Evolutionary conservation across 2,329 filamentous ascomycete genomes (phyloP).

Genomic region (Cryphonectria parasitica): DNA sequence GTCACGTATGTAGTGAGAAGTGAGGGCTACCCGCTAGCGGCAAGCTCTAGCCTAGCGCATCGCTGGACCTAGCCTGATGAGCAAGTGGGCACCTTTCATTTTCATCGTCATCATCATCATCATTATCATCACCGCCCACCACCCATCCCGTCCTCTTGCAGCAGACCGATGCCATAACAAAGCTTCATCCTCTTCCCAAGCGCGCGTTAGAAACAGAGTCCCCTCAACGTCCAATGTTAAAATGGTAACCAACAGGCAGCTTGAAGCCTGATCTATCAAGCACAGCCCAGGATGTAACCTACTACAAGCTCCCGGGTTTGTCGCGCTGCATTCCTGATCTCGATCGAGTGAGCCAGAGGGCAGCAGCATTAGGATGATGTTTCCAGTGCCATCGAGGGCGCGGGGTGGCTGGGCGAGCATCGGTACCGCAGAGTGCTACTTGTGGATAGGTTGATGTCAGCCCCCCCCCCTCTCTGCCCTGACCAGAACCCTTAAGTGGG

Average conservation of each 20-base stretch:
- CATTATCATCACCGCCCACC: neutral
- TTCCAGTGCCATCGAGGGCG: neutral
- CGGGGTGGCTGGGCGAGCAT: neutral
- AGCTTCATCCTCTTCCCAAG: neutral
- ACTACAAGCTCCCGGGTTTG: neutral
- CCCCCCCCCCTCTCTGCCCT: neutral
- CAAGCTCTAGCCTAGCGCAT: neutral
- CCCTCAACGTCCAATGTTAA: neutral
- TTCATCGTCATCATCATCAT: neutral
- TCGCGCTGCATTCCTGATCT: neutral
- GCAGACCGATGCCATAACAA: too few relatives aligned
- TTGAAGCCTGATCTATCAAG: neutral
- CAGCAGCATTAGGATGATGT: neutral
- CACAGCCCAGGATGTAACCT: neutral
- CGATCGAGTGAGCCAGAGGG: neutral
- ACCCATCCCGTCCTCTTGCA: too few relatives aligned
- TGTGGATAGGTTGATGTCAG: neutral
- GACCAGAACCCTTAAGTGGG: neutral
- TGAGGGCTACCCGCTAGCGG: constrained; percentile 7
- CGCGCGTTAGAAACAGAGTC: neutral
- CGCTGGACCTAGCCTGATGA: neutral
- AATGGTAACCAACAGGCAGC: neutral
- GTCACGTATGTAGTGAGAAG: neutral
- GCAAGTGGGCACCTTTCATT: neutral
- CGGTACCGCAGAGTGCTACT: neutral